These are phyloP conservation scores for Maudiozyma serrabonitensis DNA, from an alignment of 805 yeast species.

Conservation along the genomic window DNA sequence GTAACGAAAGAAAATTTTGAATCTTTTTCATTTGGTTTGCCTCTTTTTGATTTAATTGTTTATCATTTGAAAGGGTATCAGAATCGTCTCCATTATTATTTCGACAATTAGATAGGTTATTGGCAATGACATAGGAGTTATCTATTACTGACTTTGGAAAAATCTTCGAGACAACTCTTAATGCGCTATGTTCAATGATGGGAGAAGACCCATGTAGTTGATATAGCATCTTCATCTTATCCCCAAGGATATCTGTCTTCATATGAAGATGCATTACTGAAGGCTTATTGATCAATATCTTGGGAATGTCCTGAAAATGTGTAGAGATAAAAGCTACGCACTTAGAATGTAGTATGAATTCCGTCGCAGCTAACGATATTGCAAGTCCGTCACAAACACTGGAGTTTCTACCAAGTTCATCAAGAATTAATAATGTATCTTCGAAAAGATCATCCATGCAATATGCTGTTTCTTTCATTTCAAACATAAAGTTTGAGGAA, in stretches of 20 bases:
- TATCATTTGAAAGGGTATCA: not conserved
- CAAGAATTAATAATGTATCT: constrained; percentile 36
- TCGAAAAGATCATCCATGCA: constrained; percentile 31
- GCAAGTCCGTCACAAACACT: constrained; percentile 44
- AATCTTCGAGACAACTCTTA: constrained; percentile 21
- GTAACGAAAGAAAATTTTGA: constrained; percentile 20
- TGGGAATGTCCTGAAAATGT: constrained; percentile 37
- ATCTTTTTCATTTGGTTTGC: constrained; percentile 19
- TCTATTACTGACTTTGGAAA: constrained; percentile 20
- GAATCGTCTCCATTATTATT: not conserved
- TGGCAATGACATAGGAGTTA: constrained; percentile 22
- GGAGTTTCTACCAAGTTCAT: constrained; percentile 49
- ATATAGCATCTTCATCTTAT: constrained; percentile 26
- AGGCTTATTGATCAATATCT: constrained; percentile 25
- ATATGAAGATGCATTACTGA: constrained; percentile 33
- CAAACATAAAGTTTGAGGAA: constrained; percentile 37
- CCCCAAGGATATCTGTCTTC: constrained; percentile 18
- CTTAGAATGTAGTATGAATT: constrained; percentile 24
- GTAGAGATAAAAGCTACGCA: constrained; percentile 35
- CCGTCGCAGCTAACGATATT: constrained; percentile 37
- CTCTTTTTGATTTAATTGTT: too few relatives aligned
- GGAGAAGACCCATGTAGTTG: constrained; percentile 15
- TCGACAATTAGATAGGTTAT: not conserved
- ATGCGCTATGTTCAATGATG: constrained; percentile 26
- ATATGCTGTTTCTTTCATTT: constrained; percentile 40